Conservation (phyloP, 495 filamentous ascomycete genomes). For the Penicillium cataractarum region DNA sequence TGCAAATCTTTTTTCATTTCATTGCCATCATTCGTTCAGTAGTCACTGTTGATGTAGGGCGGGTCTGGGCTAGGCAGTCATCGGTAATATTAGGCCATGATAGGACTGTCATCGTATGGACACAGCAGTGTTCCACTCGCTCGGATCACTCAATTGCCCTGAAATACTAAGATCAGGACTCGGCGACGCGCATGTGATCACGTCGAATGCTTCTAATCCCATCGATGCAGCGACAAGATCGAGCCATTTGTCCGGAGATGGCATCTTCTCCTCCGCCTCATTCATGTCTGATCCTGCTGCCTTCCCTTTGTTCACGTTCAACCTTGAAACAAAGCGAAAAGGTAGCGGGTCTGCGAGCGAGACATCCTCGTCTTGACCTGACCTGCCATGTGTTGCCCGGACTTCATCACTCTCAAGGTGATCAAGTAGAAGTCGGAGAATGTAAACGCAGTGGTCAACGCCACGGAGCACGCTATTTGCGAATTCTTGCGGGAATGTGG, state of each 20-base stretch:
- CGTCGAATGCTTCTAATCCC: conserved; percentile 27
- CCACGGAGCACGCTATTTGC: conserved; percentile 28
- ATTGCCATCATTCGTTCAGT: background rate
- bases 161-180: background rate
- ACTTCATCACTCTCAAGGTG: conserved; percentile 11
- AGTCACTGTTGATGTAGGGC: background rate
- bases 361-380: background rate
- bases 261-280: background rate
- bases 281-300: background rate
- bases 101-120: background rate
- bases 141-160: background rate
- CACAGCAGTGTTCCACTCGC: background rate
- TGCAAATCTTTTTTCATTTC: conserved; percentile 5
- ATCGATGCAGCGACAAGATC: conserved; percentile 31
- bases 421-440: conserved; percentile 22
- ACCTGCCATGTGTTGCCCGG: background rate
- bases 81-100: background rate
- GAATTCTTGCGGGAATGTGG: conserved; percentile 26
- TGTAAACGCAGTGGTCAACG: conserved; percentile 18
- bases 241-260: conserved; percentile 23
- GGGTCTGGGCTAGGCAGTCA: too few relatives aligned
- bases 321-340: conserved; percentile 24
- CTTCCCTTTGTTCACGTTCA: background rate
- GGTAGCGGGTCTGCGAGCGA: conserved; percentile 13
- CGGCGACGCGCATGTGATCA: conserved; percentile 10